Evolutionary conservation across 176 grass and related monocot species (phyloP).

Genomic region (Aegilops speltoides): DNA sequence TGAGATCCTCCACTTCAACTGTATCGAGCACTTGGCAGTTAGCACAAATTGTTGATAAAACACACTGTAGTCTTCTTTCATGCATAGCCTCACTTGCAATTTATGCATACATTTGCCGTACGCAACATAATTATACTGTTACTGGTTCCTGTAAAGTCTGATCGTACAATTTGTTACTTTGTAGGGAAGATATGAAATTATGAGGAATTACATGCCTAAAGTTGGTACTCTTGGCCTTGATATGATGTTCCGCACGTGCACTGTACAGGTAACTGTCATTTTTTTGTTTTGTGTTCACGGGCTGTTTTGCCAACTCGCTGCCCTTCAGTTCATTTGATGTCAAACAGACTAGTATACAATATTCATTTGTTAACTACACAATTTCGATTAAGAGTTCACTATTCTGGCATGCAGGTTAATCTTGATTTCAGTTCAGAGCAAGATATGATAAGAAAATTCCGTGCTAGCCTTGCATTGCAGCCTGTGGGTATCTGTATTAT

Average conservation of each 20-base stretch:
- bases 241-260: constrained; percentile 99
- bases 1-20: neutral
- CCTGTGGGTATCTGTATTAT: constrained; percentile 73
- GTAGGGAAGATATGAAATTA: constrained; percentile 92
- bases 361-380: neutral
- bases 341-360: neutral
- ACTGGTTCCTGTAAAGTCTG: constrained; percentile 12
- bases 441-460: constrained; percentile 98
- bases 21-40: neutral
- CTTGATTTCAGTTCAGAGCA: constrained; percentile 97
- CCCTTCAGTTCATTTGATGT: neutral
- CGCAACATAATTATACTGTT: neutral
- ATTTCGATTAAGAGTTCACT: constrained; percentile 2
- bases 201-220: constrained; percentile 99
- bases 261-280: constrained; percentile 67
- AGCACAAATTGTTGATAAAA: neutral
- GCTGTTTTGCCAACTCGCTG: neutral
- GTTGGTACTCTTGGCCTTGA: constrained; percentile 93
- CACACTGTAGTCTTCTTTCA: neutral
- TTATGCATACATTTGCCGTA: neutral
- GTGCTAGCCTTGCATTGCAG: constrained; percentile 76
- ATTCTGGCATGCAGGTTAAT: constrained; percentile 68
- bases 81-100: neutral
- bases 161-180: constrained; percentile 4
- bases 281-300: neutral